A percentile compares a stretch with the other conserved stretches of the same genome.
phyloP scores from a whole-genome alignment of 202 grass and related monocot genomes.

The Hordeum pubiflorum region DNA sequence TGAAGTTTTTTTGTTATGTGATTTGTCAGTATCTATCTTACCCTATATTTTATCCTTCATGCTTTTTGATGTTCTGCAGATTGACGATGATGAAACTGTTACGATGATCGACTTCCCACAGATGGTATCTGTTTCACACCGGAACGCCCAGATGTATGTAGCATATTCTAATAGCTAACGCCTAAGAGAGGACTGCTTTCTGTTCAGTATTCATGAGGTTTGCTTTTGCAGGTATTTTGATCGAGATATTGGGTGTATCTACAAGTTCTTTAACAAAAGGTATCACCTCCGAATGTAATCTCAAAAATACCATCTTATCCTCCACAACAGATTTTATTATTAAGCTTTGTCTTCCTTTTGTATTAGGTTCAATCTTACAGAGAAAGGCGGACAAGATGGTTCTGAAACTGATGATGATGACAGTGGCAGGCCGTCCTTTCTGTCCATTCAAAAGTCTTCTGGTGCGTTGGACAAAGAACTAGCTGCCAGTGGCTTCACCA shows the following conservation, averaged over 20 bases:
- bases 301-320: neutral
- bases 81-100: constrained; percentile 75
- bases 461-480: constrained; percentile 82
- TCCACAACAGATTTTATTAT: neutral
- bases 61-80: constrained; percentile 33
- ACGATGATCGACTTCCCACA: constrained; percentile 94
- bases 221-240: constrained; percentile 76
- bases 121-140: constrained; percentile 93
- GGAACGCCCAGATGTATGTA: constrained; percentile 87
- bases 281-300: constrained; percentile 11
- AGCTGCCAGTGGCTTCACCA: constrained; percentile 83
- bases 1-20: neutral
- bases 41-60: neutral
- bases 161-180: neutral
- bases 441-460: constrained; percentile 48
- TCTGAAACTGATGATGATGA: constrained; percentile 42
- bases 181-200: neutral
- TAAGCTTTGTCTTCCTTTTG: constrained; percentile 14
- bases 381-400: constrained; percentile 37
- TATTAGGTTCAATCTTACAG: constrained; percentile 69
- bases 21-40: neutral
- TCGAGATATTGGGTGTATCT: constrained; percentile 83
- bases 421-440: constrained; percentile 54
- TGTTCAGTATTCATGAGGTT: constrained; percentile 1
- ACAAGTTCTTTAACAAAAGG: constrained; percentile 93